phyloP scores from a whole-genome alignment of 2,329 filamentous ascomycete species.

The Ophiostoma sp. region DNA sequence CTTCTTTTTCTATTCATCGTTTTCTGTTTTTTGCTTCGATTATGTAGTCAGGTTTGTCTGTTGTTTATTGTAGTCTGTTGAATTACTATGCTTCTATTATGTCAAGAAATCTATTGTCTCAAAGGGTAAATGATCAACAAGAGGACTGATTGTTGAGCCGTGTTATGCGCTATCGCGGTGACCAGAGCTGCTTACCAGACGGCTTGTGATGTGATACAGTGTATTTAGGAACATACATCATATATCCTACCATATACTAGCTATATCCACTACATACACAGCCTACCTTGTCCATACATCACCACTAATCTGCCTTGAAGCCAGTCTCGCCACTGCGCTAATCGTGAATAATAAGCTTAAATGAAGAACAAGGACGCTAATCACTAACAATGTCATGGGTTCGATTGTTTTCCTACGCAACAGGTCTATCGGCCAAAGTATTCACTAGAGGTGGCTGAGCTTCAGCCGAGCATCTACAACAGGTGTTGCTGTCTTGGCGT shows the following conservation, averaged over 20 bases:
- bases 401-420: background rate
- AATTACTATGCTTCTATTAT: background rate
- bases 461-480: background rate
- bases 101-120: background rate
- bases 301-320: background rate
- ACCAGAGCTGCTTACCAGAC: background rate
- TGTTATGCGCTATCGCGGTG: background rate
- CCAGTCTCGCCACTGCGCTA: background rate
- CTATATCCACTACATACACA: background rate
- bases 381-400: background rate
- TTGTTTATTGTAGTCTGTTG: background rate
- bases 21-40: background rate
- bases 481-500: background rate
- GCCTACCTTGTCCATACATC: background rate
- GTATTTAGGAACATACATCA: background rate
- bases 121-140: background rate
- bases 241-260: background rate
- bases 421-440: background rate
- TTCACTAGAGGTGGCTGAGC: constrained; percentile 1
- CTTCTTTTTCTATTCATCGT: background rate
- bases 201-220: background rate
- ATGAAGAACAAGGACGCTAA: background rate
- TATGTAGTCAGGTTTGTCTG: background rate
- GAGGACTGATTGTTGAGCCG: background rate
- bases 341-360: background rate